Percentiles rank a stretch among this genome's conserved stretches.
Evolutionary conservation across 805 yeast genomes (phyloP).

Genomic region (Naumovozyma castellii): DNA sequence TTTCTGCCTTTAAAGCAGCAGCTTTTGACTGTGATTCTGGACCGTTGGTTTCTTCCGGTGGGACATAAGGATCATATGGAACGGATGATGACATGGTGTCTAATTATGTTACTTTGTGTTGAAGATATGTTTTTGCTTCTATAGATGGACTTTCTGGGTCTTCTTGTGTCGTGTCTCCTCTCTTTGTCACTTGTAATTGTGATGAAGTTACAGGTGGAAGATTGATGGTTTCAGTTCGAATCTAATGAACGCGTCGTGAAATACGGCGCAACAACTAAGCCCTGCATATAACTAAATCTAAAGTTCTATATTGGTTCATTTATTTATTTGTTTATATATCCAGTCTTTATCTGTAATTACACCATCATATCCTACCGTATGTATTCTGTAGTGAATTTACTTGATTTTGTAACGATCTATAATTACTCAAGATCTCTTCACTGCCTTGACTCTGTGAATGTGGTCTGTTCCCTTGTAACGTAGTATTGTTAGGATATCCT

Average conservation of each 20-base stretch:
- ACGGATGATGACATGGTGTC: conserved; percentile 60
- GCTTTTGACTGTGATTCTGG: conserved; percentile 39
- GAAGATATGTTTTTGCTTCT: too few species aligned
- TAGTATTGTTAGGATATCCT: background rate
- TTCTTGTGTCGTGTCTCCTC: too few species aligned
- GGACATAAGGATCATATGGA: conserved; percentile 81
- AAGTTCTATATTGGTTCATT: too few species aligned
- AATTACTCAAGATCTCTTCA: conserved; percentile 50
- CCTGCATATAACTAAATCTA: background rate
- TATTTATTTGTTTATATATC: too few species aligned
- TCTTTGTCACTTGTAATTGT: too few species aligned
- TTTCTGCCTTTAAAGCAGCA: conserved; percentile 83
- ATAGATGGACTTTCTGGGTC: too few species aligned
- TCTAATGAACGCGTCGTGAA: too few species aligned
- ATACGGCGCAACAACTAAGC: background rate
- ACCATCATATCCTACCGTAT: conserved; percentile 11
- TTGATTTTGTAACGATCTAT: conserved; percentile 59
- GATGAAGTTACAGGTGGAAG: too few species aligned
- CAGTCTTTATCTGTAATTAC: background rate
- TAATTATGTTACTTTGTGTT: background rate
- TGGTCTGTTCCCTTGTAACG: background rate
- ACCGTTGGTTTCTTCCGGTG: conserved; percentile 39
- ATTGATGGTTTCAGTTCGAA: too few species aligned
- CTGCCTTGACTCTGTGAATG: background rate
- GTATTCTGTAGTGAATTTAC: conserved; percentile 44